A percentile compares a stretch with the other conserved stretches of the same genome.
phyloP scores from a whole-genome alignment of 2,329 filamentous ascomycete species.

The Nigrospora osmanthi region DNA sequence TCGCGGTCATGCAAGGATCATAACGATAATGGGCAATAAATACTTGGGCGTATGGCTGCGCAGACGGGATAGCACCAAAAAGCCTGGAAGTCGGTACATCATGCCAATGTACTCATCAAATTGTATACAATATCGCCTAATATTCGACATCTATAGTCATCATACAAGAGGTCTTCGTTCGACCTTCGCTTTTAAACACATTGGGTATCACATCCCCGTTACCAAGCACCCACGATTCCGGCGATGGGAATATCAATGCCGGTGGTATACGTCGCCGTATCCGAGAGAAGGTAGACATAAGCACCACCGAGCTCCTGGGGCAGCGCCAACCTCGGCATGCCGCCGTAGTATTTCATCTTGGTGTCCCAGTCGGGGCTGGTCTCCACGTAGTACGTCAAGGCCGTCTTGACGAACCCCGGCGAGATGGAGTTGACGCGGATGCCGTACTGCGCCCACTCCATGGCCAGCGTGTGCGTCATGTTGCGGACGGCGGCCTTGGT shows the following conservation, averaged over 20 bases:
- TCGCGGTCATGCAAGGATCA: no score
- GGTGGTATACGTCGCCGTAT: slow-evolving; percentile 42
- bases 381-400: slow-evolving; percentile 42
- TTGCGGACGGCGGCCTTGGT: slow-evolving; percentile 34
- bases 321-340: slow-evolving; percentile 45
- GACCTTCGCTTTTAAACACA: no score
- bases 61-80: no score
- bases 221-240: slow-evolving; percentile 22
- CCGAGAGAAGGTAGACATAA: slow-evolving; percentile 48
- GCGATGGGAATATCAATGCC: slow-evolving; percentile 39
- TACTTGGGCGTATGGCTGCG: no score
- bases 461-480: slow-evolving; percentile 31
- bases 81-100: no score
- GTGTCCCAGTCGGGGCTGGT: slow-evolving; percentile 45
- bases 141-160: no score
- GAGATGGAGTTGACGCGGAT: slow-evolving; percentile 39
- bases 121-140: no score
- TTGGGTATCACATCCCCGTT: background rate
- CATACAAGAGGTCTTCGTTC: no score
- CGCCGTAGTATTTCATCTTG: slow-evolving; percentile 51
- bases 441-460: slow-evolving; percentile 39
- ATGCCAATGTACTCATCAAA: no score
- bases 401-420: slow-evolving; percentile 33
- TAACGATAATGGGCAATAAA: no score
- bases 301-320: slow-evolving; percentile 47